A percentile compares a stretch with the other conserved stretches of the same genome.
Conservation (phyloP, 768 basidiomycete species). For the Pleurotus tuoliensis region DNA sequence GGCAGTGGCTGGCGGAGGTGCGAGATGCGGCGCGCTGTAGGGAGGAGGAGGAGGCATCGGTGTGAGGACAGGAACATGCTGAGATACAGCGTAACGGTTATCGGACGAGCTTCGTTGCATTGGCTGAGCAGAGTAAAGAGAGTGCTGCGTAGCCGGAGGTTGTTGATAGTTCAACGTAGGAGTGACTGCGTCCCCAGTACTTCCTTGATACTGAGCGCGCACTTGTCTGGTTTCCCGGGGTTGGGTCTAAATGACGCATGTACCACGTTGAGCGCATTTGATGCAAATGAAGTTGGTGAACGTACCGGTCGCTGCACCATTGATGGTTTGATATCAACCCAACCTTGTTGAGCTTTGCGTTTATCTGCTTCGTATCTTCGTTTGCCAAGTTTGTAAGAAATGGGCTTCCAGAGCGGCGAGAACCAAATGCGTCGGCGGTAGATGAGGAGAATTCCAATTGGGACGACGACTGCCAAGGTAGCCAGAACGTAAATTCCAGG, state of each 20-base stretch:
- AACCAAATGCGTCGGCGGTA: constrained; percentile 3
- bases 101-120: background rate
- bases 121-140: background rate
- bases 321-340: background rate
- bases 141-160: no score
- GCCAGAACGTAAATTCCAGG: background rate
- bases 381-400: constrained; percentile 1
- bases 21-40: background rate
- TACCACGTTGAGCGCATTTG: no score
- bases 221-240: no score
- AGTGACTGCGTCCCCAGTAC: background rate
- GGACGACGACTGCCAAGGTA: background rate
- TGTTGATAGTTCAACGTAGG: background rate
- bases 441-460: background rate
- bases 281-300: background rate
- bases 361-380: constrained; percentile 5
- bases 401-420: background rate
- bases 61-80: background rate
- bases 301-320: background rate
- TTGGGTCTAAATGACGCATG: no score
- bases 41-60: background rate
- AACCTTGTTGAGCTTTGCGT: background rate
- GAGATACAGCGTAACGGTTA: background rate
- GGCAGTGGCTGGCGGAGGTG: background rate
- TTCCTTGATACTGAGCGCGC: background rate